Conservation (phyloP, 2,329 filamentous ascomycete genomes). For the Aureobasidium sp. region DNA sequence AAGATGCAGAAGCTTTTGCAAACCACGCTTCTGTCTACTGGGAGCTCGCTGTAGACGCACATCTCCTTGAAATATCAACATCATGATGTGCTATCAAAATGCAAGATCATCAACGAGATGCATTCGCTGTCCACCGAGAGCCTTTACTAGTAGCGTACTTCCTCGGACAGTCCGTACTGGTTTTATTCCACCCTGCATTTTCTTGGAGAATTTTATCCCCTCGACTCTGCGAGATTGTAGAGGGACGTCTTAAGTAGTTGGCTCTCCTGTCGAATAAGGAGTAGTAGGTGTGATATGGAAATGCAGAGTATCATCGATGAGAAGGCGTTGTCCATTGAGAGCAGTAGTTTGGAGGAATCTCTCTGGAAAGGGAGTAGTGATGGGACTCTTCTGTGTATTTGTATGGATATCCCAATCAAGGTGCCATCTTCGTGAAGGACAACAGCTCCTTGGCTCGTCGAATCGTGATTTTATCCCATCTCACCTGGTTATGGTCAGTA, state of each 20-base stretch:
- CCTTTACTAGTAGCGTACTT: background rate
- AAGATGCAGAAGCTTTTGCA: too few species aligned
- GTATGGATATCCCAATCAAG: too few species aligned
- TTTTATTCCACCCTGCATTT: background rate
- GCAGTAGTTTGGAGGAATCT: too few species aligned
- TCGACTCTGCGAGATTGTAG: background rate
- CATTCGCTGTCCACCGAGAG: background rate
- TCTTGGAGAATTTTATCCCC: background rate
- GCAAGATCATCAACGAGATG: background rate
- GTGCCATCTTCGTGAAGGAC: too few species aligned
- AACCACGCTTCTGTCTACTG: too few species aligned
- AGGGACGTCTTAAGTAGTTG: background rate
- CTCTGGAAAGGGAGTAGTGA: too few species aligned
- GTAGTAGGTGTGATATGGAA: background rate
- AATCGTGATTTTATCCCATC: too few species aligned
- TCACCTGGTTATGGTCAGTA: too few species aligned
- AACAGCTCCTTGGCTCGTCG: too few species aligned
- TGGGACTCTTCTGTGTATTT: too few species aligned
- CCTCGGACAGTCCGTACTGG: background rate
- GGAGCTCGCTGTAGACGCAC: too few species aligned
- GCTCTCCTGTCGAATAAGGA: background rate
- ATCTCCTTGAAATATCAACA: too few species aligned
- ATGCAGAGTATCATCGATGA: background rate
- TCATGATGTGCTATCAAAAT: background rate
- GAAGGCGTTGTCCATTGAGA: background rate